These are phyloP conservation scores for Lonicera japonica DNA, from an alignment of 129 eudicot genomes.

Conservation along the genomic window DNA sequence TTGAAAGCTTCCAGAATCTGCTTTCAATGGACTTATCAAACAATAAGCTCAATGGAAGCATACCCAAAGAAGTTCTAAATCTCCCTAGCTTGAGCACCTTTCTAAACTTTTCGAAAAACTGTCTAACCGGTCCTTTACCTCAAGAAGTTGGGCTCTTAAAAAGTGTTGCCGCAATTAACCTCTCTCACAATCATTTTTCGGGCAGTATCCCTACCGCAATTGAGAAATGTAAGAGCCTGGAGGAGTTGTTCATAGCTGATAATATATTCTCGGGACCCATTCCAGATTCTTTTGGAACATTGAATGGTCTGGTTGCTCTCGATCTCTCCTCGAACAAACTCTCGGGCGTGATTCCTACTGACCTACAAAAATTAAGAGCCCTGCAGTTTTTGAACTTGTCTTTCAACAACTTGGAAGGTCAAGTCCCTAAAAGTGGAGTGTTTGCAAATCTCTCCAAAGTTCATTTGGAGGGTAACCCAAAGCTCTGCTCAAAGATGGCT, in stretches of 20 bases:
- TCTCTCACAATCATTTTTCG: slow-evolving; percentile 36
- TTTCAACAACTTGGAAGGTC: slow-evolving; percentile 58
- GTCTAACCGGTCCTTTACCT: slow-evolving; percentile 44
- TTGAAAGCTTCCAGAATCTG: slow-evolving; percentile 25
- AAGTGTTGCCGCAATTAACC: slow-evolving; percentile 38
- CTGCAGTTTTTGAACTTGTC: slow-evolving; percentile 51
- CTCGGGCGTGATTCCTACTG: slow-evolving; percentile 47
- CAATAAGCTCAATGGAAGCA: slow-evolving; percentile 50
- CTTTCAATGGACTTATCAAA: slow-evolving; percentile 44
- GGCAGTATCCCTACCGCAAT: slow-evolving; percentile 46
- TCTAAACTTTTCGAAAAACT: slow-evolving; percentile 52
- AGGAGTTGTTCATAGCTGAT: slow-evolving; percentile 23
- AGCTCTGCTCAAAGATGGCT: slow-evolving; percentile 27
- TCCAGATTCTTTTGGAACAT: slow-evolving; percentile 31
- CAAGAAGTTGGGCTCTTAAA: slow-evolving; percentile 36
- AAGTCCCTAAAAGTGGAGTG: slow-evolving; percentile 41
- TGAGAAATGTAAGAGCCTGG: slow-evolving; percentile 50
- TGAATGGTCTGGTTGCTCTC: slow-evolving; percentile 48
- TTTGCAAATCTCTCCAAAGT: slow-evolving; percentile 37
- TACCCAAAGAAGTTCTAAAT: slow-evolving; percentile 35
- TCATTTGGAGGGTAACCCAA: slow-evolving; percentile 50
- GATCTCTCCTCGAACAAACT: slow-evolving; percentile 64
- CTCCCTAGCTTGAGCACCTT: slow-evolving; percentile 37
- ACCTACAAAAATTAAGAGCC: slow-evolving; percentile 31
- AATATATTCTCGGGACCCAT: slow-evolving; percentile 45